phyloP scores from a whole-genome alignment of 2,329 filamentous ascomycete genomes.

The Ceratocystis huliohia region DNA sequence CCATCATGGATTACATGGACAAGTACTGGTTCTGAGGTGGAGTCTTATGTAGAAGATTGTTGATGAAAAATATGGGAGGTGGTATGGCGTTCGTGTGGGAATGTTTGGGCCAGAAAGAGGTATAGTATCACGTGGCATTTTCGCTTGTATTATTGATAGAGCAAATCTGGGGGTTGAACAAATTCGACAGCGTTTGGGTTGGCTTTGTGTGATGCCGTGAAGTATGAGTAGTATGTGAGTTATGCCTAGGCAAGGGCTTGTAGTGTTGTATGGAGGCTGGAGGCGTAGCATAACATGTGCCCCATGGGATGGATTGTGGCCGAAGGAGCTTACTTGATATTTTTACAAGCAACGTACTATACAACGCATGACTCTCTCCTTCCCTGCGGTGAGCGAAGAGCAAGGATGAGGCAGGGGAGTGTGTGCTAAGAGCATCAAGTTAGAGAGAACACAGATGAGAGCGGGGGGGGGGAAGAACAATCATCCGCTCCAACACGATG shows the following conservation, averaged over 20 bases:
- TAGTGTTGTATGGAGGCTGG: background rate
- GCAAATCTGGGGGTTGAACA: background rate
- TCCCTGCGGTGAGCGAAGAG: background rate
- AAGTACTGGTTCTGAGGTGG: constrained; percentile 20
- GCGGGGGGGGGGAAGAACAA: background rate
- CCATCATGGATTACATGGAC: constrained; percentile 18
- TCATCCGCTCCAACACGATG: background rate
- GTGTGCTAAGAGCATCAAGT: background rate
- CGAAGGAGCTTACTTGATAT: background rate
- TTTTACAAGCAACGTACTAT: background rate
- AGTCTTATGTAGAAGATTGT: background rate
- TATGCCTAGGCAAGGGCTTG: background rate
- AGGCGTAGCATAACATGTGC: background rate
- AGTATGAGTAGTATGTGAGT: background rate
- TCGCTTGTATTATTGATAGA: background rate
- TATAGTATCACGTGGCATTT: background rate
- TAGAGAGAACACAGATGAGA: background rate
- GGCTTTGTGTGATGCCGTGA: too few relatives aligned
- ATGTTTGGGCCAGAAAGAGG: background rate
- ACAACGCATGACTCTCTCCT: background rate
- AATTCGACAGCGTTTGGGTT: background rate
- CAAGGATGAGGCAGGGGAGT: background rate
- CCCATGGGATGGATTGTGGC: too few relatives aligned
- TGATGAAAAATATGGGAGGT: background rate
- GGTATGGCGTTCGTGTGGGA: background rate